Evolutionary conservation across 73 alveolate species (phyloP), one percentile per base, ranked within the genome.

Genomic region (Paraurostyla sp.): DNA sequence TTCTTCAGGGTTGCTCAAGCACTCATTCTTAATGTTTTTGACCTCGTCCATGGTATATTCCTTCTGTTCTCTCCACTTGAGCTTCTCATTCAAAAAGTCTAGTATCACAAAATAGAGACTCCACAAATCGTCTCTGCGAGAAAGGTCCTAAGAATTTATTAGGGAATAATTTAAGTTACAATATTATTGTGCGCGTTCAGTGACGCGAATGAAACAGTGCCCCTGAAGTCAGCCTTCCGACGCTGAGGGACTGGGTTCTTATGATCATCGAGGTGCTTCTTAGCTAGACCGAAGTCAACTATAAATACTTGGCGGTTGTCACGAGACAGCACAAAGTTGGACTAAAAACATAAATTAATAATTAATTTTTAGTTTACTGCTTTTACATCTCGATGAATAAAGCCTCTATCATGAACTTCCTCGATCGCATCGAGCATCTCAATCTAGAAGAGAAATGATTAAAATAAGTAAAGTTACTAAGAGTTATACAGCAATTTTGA

Each of bases 151-250:
- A 30, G 7, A 30, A 63, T 23, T 63, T 11, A 11, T 15, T 15
- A 15, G 9, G 27, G 56, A 63, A 30, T 13, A 69, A n/a, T 15
- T 23, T 38, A 42, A 69, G 20, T 41, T 69, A 69, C 84, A 58
- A 90, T 94, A 18, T 85, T 89, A 76, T 93, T 45, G 91, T 95
- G 98, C 4, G 97, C 97, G 78, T 91, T 95, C 45, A 95, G 73
- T 38, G 98, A 95, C 27, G 98, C 98, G 85, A 93, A 95, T 41
- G 98, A 90, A 48, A 95, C 94, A n/a, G 98, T 95, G n/a, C 98
- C 98, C 25, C 96, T 60, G 92, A 95, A 95, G 62, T 94, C 97
- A 35, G 91, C 90, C 30, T 86, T 93, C 25, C 76, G 60, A 18
- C 92, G 54, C 35, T 57, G 88, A 7, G 90, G 62, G 45, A 73